These are phyloP conservation scores for Blastomyces emzantsi DNA, from an alignment of 2,329 filamentous ascomycete species.

Conservation along the genomic window DNA sequence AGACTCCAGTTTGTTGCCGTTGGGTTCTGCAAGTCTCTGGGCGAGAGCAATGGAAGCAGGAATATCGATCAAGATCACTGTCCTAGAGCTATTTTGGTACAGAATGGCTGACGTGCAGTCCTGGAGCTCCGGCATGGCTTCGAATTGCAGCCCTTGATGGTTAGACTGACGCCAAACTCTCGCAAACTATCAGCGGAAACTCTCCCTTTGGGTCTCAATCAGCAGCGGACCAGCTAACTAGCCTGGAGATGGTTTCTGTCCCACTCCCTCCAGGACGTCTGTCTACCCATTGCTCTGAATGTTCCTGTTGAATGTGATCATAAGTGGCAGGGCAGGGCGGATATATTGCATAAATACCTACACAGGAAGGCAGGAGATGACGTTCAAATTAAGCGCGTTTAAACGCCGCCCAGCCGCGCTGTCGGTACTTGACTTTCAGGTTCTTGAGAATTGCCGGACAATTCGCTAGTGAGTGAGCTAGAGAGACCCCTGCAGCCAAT, in stretches of 20 bases:
- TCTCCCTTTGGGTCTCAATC: neutral
- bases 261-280: neutral
- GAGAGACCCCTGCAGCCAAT: neutral
- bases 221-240: neutral
- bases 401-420: neutral
- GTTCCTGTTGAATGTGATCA: neutral
- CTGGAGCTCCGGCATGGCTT: neutral
- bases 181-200: neutral
- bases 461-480: neutral
- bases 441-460: neutral
- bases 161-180: neutral
- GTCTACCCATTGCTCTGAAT: neutral
- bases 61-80: constrained; percentile 48
- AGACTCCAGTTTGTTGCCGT: constrained; percentile 16
- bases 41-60: constrained; percentile 48
- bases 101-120: constrained; percentile 35
- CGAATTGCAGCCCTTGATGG: neutral
- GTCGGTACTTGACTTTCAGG: neutral
- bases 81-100: constrained; percentile 40
- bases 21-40: constrained; percentile 32
- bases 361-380: neutral
- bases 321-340: neutral
- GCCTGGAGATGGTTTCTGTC: neutral
- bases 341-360: neutral
- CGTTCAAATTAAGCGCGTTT: neutral